Evolutionary conservation across 331 rosid genomes (phyloP), one percentile per base, ranked within the genome.

Genomic region (Quercus tomentella): DNA sequence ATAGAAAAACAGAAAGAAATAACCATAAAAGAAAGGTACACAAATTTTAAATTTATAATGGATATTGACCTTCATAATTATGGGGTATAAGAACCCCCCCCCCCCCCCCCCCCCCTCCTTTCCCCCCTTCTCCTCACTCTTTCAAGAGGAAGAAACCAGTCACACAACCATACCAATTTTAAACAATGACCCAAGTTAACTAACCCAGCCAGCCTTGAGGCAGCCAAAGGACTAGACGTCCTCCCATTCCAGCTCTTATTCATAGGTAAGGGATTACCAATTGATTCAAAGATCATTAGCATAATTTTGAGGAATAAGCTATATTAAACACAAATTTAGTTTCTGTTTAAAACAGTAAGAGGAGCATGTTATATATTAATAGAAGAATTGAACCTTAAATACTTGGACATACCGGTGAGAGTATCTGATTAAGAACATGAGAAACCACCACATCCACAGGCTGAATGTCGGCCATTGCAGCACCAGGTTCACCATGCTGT

Each of bases 401-500:
- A 75, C 68, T 57, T 62, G 25, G 52, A 70, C 89, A 77, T 95
- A 93, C 99, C 89, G 75, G 78, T n/a, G 93, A 95, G 85, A 93
- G 75, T 77, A 96, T 96, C 87, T 96, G 91, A 21, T 89, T 79
- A 56, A 96, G 92, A 82, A 93, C 86, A 81, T 88, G 94, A 83
- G 98, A 91, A 79, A 96, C 90, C 80, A 93, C 90, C 77, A 83
- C 94, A 78, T 93, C 93, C 62, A 89, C 98, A 45, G 99, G 97
- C 83, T 88, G 97, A 80, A 95, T 58, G 76, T 93, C 94, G 51
- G 87, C 93, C 80, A 91, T 90, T 9, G 89, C 96, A 17, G 91
- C 91, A 83, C 99, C 99, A 52, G 99, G 82, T 84, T 95, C 99
- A 78, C 98, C 99, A 77, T 95, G 97, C 99, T 96, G 91, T 76